These are phyloP conservation scores for Ichthyophthirius multifiliis DNA, from an alignment of 169 alveolate species.

Conservation along the genomic window DNA sequence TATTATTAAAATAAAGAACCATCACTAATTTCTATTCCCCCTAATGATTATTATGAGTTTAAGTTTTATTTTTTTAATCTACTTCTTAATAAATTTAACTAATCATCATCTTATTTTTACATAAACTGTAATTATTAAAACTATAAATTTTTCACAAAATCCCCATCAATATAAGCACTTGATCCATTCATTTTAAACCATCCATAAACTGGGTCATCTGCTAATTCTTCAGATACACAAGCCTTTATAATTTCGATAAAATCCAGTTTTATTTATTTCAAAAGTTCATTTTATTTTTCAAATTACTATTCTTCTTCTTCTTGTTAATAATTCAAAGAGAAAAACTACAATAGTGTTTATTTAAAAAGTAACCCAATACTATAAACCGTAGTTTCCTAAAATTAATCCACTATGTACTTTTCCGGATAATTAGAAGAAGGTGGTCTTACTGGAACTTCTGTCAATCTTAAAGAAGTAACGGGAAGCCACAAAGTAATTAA, in stretches of 20 bases:
- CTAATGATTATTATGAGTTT: neutral
- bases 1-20: too few relatives aligned
- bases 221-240: conserved; percentile 35
- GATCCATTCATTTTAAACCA: conserved; percentile 18
- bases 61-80: neutral
- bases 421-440: conserved; percentile 9
- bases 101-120: neutral
- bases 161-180: neutral
- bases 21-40: too few relatives aligned
- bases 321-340: too few relatives aligned
- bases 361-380: conserved; percentile 36
- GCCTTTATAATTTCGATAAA: conserved; percentile 37
- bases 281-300: neutral
- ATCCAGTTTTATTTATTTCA: too few relatives aligned
- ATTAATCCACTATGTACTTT: neutral
- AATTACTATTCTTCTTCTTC: too few relatives aligned
- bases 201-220: conserved; percentile 46
- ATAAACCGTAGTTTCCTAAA: neutral
- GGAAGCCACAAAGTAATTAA: conserved; percentile 61
- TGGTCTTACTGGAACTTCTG: neutral
- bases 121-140: neutral
- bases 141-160: neutral
- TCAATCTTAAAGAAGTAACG: conserved; percentile 14
- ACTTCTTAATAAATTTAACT: neutral
- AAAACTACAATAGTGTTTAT: conserved; percentile 38